Evolutionary conservation across 2,329 filamentous ascomycete species (phyloP).

Genomic region (Myrmaecium sp.): DNA sequence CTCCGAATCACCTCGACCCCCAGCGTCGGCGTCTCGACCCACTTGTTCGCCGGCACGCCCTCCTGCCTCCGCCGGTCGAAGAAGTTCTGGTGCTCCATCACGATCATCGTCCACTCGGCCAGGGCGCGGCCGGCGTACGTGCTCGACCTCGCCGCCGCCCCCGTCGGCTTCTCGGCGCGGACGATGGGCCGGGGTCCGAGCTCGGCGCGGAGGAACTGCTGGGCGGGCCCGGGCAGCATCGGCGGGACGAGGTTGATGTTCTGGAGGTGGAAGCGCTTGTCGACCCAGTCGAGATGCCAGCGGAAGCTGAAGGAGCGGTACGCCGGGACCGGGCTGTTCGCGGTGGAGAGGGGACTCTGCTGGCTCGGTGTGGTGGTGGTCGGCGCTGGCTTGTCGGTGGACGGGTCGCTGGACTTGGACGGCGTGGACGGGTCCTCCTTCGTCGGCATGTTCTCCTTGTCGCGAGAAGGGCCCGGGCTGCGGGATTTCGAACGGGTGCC

Average conservation of each 20-base stretch:
- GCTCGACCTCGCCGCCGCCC: constrained; percentile 23
- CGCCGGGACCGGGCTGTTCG: constrained; percentile 31
- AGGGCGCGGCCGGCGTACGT: constrained; percentile 55
- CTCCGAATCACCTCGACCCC: constrained; percentile 46
- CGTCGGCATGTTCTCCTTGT: no score
- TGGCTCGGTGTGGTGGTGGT: constrained; percentile 2
- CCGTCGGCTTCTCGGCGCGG: constrained; percentile 17
- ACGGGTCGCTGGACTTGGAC: constrained; percentile 4
- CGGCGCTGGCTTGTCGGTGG: constrained; percentile 3
- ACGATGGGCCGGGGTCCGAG: constrained; percentile 15
- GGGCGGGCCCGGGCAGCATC: constrained; percentile 52
- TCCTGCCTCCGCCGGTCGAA: constrained; percentile 60
- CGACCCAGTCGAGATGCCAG: constrained; percentile 54
- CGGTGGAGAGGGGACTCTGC: constrained; percentile 5
- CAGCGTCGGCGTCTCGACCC: constrained; percentile 52
- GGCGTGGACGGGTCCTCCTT: constrained; percentile 9
- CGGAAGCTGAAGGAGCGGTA: constrained; percentile 51
- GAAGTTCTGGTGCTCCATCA: constrained; percentile 67
- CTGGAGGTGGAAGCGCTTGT: constrained; percentile 37
- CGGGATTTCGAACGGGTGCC: constrained; percentile 27
- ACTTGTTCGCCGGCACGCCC: constrained; percentile 46
- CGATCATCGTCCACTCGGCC: constrained; percentile 61
- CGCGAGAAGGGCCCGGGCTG: constrained; percentile 9
- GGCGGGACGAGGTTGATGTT: constrained; percentile 49
- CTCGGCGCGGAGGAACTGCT: constrained; percentile 39